Evolutionary conservation across 768 basidiomycete genomes (phyloP), one percentile per base, ranked within the genome.

Genomic region (Trametes coccinea): DNA sequence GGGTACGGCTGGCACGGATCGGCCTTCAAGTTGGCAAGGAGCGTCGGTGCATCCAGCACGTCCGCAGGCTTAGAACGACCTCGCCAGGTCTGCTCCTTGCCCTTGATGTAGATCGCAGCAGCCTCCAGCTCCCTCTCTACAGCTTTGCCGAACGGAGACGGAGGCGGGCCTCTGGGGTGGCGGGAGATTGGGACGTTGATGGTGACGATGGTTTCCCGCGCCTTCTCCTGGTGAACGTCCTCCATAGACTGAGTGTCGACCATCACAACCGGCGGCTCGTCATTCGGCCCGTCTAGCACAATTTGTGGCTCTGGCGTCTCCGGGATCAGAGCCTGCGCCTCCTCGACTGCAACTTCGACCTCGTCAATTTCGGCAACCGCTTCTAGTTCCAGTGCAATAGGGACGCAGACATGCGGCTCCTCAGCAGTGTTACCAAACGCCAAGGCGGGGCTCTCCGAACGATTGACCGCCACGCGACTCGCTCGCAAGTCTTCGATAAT

Each of bases 21-120:
- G 13, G 17, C n/a, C 40, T 33, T 17, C n/a, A 11, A 1, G 47
- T 10, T 33, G n/a, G 22, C 22, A 22, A 22, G 31, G 4, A 43
- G 41, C 41, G 14, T n/a, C 5, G 14, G 4, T 16, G 41, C 41
- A 43, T 5, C 5, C 41, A 6, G 7, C 34, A 11, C 6, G 41
- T 43, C 41, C 9, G 41, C 3, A 14, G 11, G 31, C 54, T 22
- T 48, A 2, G 31, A 22, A 11, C 57, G 57, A 4, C 57, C 49
- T 11, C 57, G 49, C 57, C 57, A 59, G 43, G 49, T 51, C 11
- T 59, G 49, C n/a, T 51, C 57, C n/a, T 13, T 34, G 33, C 46
- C 34, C 56, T 33, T 29, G 17, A 27, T 5, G 33, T 29, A 27
- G 7, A 39, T 22, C 41, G n/a, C 41, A 5, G 41, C 41, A 8